Evolutionary conservation across 192 early-diverging fungal species (phyloP).

Genomic region (Geranomyces michiganensis): DNA sequence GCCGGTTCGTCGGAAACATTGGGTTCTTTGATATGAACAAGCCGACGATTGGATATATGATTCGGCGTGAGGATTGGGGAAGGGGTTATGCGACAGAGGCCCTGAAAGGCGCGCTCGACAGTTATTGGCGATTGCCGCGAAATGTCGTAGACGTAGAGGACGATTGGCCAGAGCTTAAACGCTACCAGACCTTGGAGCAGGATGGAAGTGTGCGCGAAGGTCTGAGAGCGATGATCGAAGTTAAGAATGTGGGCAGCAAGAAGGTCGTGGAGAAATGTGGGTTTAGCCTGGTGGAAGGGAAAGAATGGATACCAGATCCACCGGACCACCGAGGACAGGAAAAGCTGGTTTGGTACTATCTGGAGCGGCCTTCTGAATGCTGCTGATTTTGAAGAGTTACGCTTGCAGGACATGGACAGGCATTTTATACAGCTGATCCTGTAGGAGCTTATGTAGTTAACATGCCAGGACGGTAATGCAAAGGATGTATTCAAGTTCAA

Average conservation of each 20-base stretch:
- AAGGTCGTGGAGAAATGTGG: slow-evolving; percentile 1
- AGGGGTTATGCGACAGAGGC: neutral
- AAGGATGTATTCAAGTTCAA: too few species aligned
- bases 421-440: too few species aligned
- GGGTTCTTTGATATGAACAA: neutral
- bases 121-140: neutral
- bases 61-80: neutral
- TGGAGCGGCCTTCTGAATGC: neutral
- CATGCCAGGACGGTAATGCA: too few species aligned
- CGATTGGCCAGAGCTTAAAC: neutral
- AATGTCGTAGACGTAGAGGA: neutral
- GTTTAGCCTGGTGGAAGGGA: neutral
- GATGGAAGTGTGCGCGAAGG: neutral
- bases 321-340: neutral
- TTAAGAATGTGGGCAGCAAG: neutral
- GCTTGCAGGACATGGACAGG: too few species aligned
- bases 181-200: neutral
- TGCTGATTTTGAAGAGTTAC: too few species aligned
- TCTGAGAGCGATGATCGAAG: neutral
- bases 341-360: neutral
- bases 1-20: neutral
- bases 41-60: neutral
- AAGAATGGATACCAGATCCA: neutral
- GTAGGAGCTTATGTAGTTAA: too few species aligned
- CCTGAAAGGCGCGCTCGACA: neutral